Base-by-base conservation (phyloP, 805 yeast species). In the Debaryomyces hansenii region DNA sequence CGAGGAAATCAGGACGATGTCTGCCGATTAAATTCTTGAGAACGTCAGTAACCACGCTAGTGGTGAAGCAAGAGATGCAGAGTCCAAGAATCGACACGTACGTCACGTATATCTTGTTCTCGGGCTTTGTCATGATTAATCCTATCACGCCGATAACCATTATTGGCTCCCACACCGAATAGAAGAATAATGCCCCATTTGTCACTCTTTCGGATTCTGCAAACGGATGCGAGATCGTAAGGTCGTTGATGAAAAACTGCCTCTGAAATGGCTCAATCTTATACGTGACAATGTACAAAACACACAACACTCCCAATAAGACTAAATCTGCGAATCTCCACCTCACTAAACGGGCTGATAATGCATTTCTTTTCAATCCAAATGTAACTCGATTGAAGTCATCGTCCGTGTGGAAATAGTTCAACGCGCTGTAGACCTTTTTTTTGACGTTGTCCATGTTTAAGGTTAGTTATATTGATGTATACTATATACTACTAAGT, bases 1-100 rank as follows among this genome's bases (percentile, higher is more conserved):
- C 88, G 43, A 92, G 66, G 61, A 91, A 88, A 66, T 92, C 99
- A 0, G 99, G 99, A 49, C 99, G 75, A 50, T 85, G 88, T 60
- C 97, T 79, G 4, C 97, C 97, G 45, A 92, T 80, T 82, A 87
- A 82, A 59, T 85, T 83, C 69, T 92, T 92, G 49, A 89, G 62
- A 12, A 84, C 70, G 58, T 89, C 89, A 3, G 96, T 88, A 42
- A 86, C 58, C 24, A 85, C 69, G 36, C 82, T 74, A 24, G 87
- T 81, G 11, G 83, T 66, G 15, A 81, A 73, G 46, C 86, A 70
- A 0, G 90, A 74, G 1, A 88, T 65, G 8, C 70, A 62, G 20
- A 88, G 71, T 1, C 96, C 96, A 20, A 91, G 53, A 0, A 84
- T 49, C 0, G 95, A 82, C 15, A 85, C 67, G 57, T 81, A 85